Conservation (phyloP, 495 filamentous ascomycete genomes). For the Cenococcum geophilum region DNA sequence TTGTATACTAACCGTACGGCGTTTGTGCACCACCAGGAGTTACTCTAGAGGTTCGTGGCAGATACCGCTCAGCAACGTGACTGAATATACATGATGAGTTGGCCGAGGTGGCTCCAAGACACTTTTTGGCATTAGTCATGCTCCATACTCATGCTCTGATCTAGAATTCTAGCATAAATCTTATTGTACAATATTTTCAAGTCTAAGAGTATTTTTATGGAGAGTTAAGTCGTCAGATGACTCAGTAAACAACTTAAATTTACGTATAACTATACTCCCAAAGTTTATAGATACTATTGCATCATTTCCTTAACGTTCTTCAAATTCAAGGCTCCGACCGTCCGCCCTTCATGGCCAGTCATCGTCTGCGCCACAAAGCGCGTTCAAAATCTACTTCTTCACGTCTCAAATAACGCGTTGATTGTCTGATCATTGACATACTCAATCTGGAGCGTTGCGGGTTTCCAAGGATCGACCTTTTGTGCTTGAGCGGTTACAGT, state of each 20-base stretch:
- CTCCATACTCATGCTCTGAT: too few species aligned
- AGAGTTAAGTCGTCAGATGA: not conserved
- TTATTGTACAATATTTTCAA: too few species aligned
- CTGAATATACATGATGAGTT: too few species aligned
- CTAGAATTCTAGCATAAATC: too few species aligned
- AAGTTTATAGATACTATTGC: conserved; percentile 37
- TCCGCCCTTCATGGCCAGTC: conserved; percentile 38
- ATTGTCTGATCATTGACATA: conserved; percentile 47
- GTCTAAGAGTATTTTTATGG: too few species aligned
- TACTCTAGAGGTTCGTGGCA: too few species aligned
- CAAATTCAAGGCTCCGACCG: conserved; percentile 44
- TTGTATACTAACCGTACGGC: too few species aligned
- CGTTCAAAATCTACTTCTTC: conserved; percentile 51
- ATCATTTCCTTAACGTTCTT: conserved; percentile 45
- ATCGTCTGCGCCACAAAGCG: conserved; percentile 47
- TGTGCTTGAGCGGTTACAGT: conserved; percentile 19
- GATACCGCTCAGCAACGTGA: too few species aligned
- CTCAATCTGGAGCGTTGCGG: conserved; percentile 37
- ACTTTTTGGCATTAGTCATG: not conserved
- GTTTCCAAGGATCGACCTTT: conserved; percentile 29
- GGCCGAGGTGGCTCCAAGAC: not conserved
- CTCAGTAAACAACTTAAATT: not conserved
- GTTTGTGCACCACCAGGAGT: too few species aligned
- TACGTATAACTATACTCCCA: too few species aligned
- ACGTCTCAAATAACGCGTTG: conserved; percentile 47